These are phyloP conservation scores for Nelumbo lutea DNA, from an alignment of 164 flowering plant species.

Conservation along the genomic window DNA sequence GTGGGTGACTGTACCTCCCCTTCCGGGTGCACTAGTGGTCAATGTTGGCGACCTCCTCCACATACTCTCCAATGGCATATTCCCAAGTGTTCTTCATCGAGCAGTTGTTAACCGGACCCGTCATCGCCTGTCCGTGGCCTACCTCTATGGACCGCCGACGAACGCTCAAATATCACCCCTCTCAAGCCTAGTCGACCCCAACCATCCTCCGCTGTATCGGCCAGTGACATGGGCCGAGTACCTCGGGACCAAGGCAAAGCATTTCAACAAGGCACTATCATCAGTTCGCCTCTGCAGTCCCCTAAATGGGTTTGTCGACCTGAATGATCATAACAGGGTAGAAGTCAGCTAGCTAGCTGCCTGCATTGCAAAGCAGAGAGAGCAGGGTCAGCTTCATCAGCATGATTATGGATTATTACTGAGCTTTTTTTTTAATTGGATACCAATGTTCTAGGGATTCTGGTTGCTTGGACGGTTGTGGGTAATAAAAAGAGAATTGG, in stretches of 20 bases:
- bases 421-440: not conserved
- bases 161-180: conserved; percentile 28
- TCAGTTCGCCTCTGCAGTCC: conserved; percentile 21
- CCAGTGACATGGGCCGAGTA: conserved; percentile 42
- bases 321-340: conserved; percentile 29
- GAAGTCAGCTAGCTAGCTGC: conserved; percentile 22
- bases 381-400: not conserved
- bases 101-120: conserved; percentile 30
- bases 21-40: conserved; percentile 39
- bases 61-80: conserved; percentile 40
- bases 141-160: conserved; percentile 39
- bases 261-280: conserved; percentile 40
- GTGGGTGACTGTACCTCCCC: conserved; percentile 41
- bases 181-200: not conserved
- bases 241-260: conserved; percentile 32
- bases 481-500: conserved; percentile 9
- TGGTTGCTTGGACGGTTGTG: conserved; percentile 16
- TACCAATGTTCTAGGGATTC: conserved; percentile 7
- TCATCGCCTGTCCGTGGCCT: conserved; percentile 43
- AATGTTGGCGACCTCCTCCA: conserved; percentile 58
- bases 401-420: not conserved
- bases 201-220: conserved; percentile 20
- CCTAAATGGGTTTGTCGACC: conserved; percentile 24
- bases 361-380: no score
- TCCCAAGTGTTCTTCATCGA: conserved; percentile 38